phyloP scores from a whole-genome alignment of 768 basidiomycete species.

The Suillus clintonianus region DNA sequence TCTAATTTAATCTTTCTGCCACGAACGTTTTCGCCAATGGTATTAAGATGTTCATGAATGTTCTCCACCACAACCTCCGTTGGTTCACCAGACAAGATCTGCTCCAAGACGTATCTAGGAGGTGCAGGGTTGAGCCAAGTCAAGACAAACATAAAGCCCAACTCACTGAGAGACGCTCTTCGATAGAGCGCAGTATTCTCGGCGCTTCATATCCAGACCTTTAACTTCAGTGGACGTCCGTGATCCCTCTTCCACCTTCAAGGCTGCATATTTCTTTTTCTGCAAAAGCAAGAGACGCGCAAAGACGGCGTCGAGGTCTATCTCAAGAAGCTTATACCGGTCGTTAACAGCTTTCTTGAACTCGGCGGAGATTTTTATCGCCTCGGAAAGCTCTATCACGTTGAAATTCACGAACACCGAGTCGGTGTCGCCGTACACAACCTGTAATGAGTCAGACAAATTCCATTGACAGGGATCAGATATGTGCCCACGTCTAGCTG shows the following conservation, averaged over 20 bases:
- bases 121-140: neutral
- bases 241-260: slow-evolving; percentile 87
- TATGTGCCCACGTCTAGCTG: slow-evolving; percentile 78
- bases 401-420: slow-evolving; percentile 99
- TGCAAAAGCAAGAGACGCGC: slow-evolving; percentile 89
- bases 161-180: slow-evolving; percentile 92
- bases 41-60: slow-evolving; percentile 88
- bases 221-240: slow-evolving; percentile 87
- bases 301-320: slow-evolving; percentile 94
- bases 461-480: neutral
- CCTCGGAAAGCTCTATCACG: slow-evolving; percentile 83
- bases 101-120: slow-evolving; percentile 83
- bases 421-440: slow-evolving; percentile 98
- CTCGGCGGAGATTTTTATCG: slow-evolving; percentile 85
- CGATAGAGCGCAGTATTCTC: slow-evolving; percentile 91
- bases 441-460: slow-evolving; percentile 46
- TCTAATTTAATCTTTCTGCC: slow-evolving; percentile 81
- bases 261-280: slow-evolving; percentile 99
- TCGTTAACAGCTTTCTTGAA: slow-evolving; percentile 98
- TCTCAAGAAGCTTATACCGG: slow-evolving; percentile 92
- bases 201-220: slow-evolving; percentile 97
- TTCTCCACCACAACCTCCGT: slow-evolving; percentile 88
- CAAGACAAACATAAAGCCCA: neutral
- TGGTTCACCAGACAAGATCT: slow-evolving; percentile 87
- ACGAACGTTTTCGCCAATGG: slow-evolving; percentile 77